Evolutionary conservation across 23 red algal species (phyloP).

Genomic region (Gracilaria vermiculophylla): DNA sequence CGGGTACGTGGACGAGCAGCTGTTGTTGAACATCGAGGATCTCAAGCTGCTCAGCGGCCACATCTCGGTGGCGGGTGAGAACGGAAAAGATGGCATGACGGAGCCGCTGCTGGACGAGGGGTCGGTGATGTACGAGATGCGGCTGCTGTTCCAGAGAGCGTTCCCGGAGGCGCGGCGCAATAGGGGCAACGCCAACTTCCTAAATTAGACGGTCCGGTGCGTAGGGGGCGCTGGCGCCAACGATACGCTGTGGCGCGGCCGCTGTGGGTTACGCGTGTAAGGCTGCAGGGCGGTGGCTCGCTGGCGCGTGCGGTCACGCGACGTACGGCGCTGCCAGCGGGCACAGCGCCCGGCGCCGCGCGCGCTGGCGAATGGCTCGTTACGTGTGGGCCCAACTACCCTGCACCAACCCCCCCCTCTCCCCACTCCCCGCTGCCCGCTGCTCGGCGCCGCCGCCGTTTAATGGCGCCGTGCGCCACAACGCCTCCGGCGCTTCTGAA

Average conservation of each 20-base stretch:
- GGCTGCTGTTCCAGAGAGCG: constrained; percentile 16
- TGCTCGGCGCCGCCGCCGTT: background rate
- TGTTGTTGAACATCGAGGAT: background rate
- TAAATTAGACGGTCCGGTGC: too few species aligned
- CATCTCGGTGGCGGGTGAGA: background rate
- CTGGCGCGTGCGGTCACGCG: background rate
- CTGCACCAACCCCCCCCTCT: background rate
- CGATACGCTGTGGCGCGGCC: background rate
- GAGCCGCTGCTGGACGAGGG: background rate
- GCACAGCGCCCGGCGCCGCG: background rate
- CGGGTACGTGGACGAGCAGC: background rate
- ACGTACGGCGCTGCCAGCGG: too few species aligned
- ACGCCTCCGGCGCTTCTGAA: too few species aligned
- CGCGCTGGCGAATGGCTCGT: background rate
- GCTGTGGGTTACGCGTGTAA: background rate
- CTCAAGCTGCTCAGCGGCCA: background rate
- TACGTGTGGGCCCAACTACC: background rate
- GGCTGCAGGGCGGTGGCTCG: background rate
- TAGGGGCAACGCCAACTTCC: background rate
- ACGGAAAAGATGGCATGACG: background rate
- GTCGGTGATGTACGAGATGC: constrained; percentile 30
- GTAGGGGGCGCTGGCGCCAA: too few species aligned
- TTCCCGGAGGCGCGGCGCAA: constrained; percentile 1
- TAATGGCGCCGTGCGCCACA: background rate
- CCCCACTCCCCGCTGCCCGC: background rate